phyloP scores from a whole-genome alignment of 2,329 filamentous ascomycete species.

The Colletotrichum truncatum region DNA sequence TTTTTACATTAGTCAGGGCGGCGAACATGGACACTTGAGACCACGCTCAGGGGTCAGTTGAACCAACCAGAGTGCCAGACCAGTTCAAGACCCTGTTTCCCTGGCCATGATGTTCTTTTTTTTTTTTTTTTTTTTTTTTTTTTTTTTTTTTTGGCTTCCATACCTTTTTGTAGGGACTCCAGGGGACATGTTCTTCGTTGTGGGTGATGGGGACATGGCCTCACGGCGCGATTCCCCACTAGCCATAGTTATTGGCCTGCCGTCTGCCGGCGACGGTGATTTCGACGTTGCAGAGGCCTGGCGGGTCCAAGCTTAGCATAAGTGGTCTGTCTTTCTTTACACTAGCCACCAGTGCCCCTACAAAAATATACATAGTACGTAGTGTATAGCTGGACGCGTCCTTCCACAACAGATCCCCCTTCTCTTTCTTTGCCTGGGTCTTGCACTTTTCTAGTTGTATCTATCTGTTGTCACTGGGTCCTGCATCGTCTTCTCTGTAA shows the following conservation, averaged over 20 bases:
- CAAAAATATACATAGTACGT: no score
- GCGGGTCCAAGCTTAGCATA: constrained; percentile 19
- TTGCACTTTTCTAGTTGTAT: no score
- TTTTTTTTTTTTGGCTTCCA: no score
- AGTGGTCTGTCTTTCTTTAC: constrained; percentile 1
- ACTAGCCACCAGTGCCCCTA: no score
- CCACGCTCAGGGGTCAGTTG: not conserved
- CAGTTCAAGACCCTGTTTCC: not conserved
- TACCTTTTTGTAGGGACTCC: no score
- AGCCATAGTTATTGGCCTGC: constrained; percentile 1
- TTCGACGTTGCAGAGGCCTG: constrained; percentile 22
- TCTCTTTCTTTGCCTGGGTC: no score
- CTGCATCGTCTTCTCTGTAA: no score
- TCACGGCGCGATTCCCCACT: constrained; percentile 9
- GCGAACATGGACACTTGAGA: constrained; percentile 14
- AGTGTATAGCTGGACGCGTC: no score
- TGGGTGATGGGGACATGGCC: not conserved
- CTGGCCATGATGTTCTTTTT: not conserved
- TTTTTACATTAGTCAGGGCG: constrained; percentile 31
- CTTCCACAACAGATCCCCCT: no score
- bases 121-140: not conserved
- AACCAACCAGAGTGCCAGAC: not conserved
- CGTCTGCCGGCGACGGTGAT: constrained; percentile 22
- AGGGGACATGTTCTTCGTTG: not conserved
- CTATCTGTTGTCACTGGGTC: no score